Conservation (phyloP, 2,329 filamentous ascomycete species). For the Aschersonia sp. region DNA sequence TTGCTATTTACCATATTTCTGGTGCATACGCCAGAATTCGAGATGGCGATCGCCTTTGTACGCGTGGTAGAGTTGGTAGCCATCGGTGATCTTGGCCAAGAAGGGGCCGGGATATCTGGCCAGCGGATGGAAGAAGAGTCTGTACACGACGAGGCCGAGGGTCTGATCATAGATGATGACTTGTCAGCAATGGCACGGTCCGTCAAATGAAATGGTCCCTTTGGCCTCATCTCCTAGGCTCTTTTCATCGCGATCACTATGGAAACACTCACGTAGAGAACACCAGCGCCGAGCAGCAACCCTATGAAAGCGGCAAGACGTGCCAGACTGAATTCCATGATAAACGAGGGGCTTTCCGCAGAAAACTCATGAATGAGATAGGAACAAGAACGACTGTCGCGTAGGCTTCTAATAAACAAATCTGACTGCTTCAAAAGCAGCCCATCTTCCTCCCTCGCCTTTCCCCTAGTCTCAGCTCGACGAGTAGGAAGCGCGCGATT, state of each 20-base stretch:
- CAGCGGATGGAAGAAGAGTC: slow-evolving; percentile 48
- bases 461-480: neutral
- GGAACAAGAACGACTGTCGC: too few relatives aligned
- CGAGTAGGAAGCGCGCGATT: slow-evolving; percentile 3
- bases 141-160: slow-evolving; percentile 32
- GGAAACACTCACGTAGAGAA: slow-evolving; percentile 24
- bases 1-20: slow-evolving; percentile 44
- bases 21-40: slow-evolving; percentile 55
- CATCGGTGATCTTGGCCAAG: slow-evolving; percentile 47
- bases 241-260: neutral
- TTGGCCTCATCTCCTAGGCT: neutral
- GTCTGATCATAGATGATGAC: slow-evolving; percentile 12
- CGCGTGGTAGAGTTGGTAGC: slow-evolving; percentile 56
- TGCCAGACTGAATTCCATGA: slow-evolving; percentile 14
- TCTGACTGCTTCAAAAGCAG: too few relatives aligned
- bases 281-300: slow-evolving; percentile 17
- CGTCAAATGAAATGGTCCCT: neutral
- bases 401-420: too few relatives aligned
- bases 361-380: too few relatives aligned
- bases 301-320: slow-evolving; percentile 27
- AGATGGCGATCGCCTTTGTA: slow-evolving; percentile 63
- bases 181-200: too few relatives aligned
- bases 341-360: neutral
- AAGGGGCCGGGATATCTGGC: slow-evolving; percentile 51
- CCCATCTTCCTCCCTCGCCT: neutral